phyloP scores from a whole-genome alignment of 208 protist species.

The Trypanosoma conorhini region DNA sequence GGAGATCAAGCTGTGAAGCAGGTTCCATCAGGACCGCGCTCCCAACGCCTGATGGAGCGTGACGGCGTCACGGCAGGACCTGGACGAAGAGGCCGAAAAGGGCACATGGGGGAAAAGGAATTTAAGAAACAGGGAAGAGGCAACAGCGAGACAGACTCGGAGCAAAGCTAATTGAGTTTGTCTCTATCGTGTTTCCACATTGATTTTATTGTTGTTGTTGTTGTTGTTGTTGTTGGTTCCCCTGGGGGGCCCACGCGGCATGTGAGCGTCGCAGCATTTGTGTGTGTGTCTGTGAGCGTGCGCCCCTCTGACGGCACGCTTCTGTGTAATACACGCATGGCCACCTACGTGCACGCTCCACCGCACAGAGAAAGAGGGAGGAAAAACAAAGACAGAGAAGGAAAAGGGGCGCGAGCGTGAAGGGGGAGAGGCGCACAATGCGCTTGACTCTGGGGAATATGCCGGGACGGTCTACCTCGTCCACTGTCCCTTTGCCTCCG shows the following conservation, averaged over 20 bases:
- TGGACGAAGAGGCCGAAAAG: background rate
- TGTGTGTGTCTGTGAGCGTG: no score
- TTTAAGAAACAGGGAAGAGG: background rate
- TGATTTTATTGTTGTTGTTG: conserved; percentile 25
- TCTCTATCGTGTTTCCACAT: background rate
- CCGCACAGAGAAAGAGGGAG: no score
- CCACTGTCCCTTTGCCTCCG: no score
- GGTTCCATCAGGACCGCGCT: background rate
- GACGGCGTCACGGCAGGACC: background rate
- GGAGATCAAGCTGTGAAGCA: conserved; percentile 47
- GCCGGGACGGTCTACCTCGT: no score
- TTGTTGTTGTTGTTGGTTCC: conserved; percentile 7
- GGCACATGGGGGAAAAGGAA: background rate
- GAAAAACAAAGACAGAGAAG: no score
- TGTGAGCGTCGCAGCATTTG: background rate
- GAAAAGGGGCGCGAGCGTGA: no score
- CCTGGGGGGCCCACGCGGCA: background rate
- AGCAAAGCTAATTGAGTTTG: background rate
- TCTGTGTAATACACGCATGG: no score
- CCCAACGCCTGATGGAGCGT: background rate
- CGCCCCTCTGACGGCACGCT: no score
- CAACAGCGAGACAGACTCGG: background rate
- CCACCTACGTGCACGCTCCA: no score
- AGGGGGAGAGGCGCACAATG: no score
- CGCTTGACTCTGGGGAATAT: no score